Conservation (phyloP, 768 basidiomycete species). For the Tylopilus subfusipes region DNA sequence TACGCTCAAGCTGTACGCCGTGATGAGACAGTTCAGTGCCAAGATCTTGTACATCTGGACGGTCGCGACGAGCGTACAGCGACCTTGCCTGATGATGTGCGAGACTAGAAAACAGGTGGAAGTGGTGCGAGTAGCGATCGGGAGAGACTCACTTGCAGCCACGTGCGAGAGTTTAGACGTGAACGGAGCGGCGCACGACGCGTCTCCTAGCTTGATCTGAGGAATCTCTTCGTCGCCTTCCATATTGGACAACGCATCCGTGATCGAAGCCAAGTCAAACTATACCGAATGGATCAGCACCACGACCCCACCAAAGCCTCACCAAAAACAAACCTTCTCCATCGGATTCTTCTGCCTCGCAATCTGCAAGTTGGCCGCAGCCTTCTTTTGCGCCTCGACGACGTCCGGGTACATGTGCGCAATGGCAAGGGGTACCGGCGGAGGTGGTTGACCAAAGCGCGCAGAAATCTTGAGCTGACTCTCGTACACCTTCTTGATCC, state of each 20-base stretch:
- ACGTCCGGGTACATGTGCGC: constrained; percentile 87
- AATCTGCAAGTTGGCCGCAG: constrained; percentile 55
- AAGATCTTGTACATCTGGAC: constrained; percentile 99
- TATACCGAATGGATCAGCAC: constrained; percentile 31
- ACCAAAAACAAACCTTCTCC: constrained; percentile 65
- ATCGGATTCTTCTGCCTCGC: constrained; percentile 83
- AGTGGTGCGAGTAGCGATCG: background rate
- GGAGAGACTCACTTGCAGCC: constrained; percentile 70
- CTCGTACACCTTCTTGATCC: constrained; percentile 96
- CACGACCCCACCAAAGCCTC: background rate
- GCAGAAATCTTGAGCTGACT: constrained; percentile 88
- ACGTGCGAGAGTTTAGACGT: constrained; percentile 99
- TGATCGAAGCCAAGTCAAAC: constrained; percentile 79
- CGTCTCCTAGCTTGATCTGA: constrained; percentile 99
- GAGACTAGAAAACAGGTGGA: constrained; percentile 55
- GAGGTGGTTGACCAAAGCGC: constrained; percentile 90
- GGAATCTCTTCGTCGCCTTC: constrained; percentile 94
- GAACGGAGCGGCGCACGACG: constrained; percentile 97
- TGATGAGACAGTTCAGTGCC: constrained; percentile 95
- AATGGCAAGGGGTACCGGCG: constrained; percentile 86
- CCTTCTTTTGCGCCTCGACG: constrained; percentile 84
- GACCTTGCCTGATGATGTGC: constrained; percentile 96
- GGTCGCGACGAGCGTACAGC: constrained; percentile 97
- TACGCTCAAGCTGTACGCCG: constrained; percentile 96
- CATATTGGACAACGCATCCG: constrained; percentile 85